Evolutionary conservation across 352 stramenopile species (phyloP).

Genomic region (Elongisporangium undulatum): DNA sequence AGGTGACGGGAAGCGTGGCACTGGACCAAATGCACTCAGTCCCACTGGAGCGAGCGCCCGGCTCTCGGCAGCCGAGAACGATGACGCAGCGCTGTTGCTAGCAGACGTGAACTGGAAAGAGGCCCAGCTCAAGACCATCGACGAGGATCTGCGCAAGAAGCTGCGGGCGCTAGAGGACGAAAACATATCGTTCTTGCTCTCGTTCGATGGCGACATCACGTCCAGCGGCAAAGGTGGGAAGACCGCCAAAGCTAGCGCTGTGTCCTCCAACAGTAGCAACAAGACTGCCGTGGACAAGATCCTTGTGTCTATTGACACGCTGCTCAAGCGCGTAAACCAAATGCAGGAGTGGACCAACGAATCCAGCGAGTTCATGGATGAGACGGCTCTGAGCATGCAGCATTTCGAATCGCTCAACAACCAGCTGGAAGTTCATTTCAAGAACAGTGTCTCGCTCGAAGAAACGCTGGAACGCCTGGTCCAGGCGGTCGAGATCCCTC

Average conservation of each 20-base stretch:
- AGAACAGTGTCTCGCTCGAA: conserved; percentile 67
- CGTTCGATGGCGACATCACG: conserved; percentile 39
- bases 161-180: conserved; percentile 59
- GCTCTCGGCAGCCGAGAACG: conserved; percentile 50
- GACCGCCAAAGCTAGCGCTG: not conserved
- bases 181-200: conserved; percentile 72
- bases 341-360: conserved; percentile 62
- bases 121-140: conserved; percentile 38
- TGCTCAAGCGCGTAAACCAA: conserved; percentile 36
- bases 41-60: conserved; percentile 22
- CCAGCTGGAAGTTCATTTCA: conserved; percentile 76
- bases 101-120: conserved; percentile 57
- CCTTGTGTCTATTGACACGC: conserved; percentile 42
- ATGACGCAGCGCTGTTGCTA: conserved; percentile 46
- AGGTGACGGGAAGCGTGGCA: conserved; percentile 5
- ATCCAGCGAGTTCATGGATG: conserved; percentile 45
- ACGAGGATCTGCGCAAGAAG: conserved; percentile 52
- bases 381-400: conserved; percentile 63
- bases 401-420: conserved; percentile 82
- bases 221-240: conserved; percentile 1
- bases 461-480: conserved; percentile 49
- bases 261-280: not conserved
- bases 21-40: not conserved
- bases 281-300: conserved; percentile 55
- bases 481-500: conserved; percentile 40